Evolutionary conservation across 169 alveolate genomes (phyloP).

Genomic region (Plasmodium falciparum): DNA sequence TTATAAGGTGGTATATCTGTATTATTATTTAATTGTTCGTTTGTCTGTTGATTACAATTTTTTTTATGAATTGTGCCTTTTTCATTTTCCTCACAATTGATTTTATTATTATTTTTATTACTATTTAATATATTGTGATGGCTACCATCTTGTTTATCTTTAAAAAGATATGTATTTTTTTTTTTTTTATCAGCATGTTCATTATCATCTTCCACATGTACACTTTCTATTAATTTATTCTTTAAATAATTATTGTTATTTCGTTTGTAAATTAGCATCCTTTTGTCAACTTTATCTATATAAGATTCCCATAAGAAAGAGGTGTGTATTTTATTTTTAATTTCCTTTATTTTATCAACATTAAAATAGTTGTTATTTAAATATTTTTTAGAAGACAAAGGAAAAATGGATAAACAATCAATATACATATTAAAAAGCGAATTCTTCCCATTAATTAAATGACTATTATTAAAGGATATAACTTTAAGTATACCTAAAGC

Average conservation of each 20-base stretch:
- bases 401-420: slow-evolving; percentile 67
- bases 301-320: slow-evolving; percentile 67
- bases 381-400: slow-evolving; percentile 59
- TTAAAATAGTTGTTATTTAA: slow-evolving; percentile 49
- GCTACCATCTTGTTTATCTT: too few relatives aligned
- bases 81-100: too few relatives aligned
- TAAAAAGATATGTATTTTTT: neutral
- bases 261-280: neutral
- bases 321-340: slow-evolving; percentile 37
- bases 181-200: slow-evolving; percentile 27
- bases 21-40: too few relatives aligned
- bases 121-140: too few relatives aligned
- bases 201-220: neutral
- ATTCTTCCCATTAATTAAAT: slow-evolving; percentile 66
- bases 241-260: neutral
- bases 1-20: too few relatives aligned
- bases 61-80: too few relatives aligned
- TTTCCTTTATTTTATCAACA: slow-evolving; percentile 24
- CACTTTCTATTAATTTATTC: neutral
- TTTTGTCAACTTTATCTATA: slow-evolving; percentile 32
- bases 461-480: slow-evolving; percentile 29
- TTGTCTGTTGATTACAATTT: too few relatives aligned
- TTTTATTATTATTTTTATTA: too few relatives aligned
- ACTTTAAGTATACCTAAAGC: slow-evolving; percentile 64
- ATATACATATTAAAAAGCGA: slow-evolving; percentile 60